Base-by-base conservation (phyloP, 2,329 filamentous ascomycete genomes). In the Trichoderma breve region DNA sequence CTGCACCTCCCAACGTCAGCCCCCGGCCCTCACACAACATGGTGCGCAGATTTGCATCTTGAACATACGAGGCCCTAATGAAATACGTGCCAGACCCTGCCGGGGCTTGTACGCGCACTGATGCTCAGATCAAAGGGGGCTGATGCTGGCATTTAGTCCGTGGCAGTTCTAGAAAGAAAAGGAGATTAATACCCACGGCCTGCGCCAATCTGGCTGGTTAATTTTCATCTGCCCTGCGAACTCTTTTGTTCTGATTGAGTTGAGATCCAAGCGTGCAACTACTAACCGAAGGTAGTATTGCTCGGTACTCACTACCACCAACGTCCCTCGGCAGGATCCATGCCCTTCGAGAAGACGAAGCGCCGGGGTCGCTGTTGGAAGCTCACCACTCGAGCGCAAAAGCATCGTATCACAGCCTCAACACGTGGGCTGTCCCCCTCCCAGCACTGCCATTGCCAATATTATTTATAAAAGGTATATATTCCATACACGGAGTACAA, bases 21-120 rank as follows among this genome's bases (percentile, higher is more conserved):
- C 66, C 65, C 66, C 57, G 28, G 39, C 57, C 28, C 51, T 30
- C 51, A 30, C 58, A 36, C 9, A 36, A 34, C 57, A 61, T 61
- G 66, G 66, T 70, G 57, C 66, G 66, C 66, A 70, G 66, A 70
- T 70, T 70, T 62, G 39, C 66, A 70, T 70, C 66, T 51, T 62
- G 57, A 61, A 51, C 57, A 61, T 62, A 70, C 39, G 66, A 61
- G 55, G 4, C 28, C 24, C 28, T 26, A 61, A 61, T 61, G 32
- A 61, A 60, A 28, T 57, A 57, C 57, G 26, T 58, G 24, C 62
- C 62, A 9, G 28, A 30, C 26, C 26, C 36, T 62, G 58, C 58
- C 8, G 47, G 47, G 30, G 24, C 18, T 26, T 63, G 60, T 18
- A 51, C 43, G 47, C 39, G 26, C 32, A 12, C 47, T 14, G 47